Evolutionary conservation across 352 stramenopile genomes (phyloP), one percentile per base, ranked within the genome.

Genomic region (Pythium sukuiense): DNA sequence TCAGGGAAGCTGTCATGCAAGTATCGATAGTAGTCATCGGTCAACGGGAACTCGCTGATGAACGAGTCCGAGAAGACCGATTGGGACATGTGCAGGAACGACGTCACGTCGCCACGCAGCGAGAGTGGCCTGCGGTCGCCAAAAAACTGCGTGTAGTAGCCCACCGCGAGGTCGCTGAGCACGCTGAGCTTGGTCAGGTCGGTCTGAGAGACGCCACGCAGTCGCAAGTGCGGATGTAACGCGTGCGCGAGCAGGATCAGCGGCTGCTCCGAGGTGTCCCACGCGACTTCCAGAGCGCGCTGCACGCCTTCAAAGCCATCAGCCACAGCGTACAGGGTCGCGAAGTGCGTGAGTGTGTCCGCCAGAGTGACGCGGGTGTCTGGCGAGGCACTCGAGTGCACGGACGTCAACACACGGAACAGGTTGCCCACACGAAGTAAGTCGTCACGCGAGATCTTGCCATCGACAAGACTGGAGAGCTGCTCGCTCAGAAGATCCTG

Each of bases 1-100:
- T 85, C 77, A 12, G 77, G 65, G 45, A 79, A 86, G 32, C 86
- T 76, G 64, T 92, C 81, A 24, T 72, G 75, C 56, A 92, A 61
- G 53, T 90, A 90, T 16, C 77, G 70, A 20, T 83, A 88, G 56
- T 90, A 91, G 70, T 90, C 77, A 39, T 87, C 76, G 8, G 88
- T 56, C 12, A 78, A 69, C 14, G 72, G 69, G 58, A 92, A 92
- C 49, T 92, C 81, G 30, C 63, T 60, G 27, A 89, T 70, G 55
- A 89, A 81, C 20, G 72, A 63, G 7, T 71, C 72, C 2, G 69
- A 63, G 50, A 90, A 92, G 16, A 77, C 71, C 7, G 69, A 57
- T 54, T 88, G 76, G 12, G 80, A 89, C 35, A 60, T 69, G 56
- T 91, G 79, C n/a, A 90, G 50, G 52, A 83, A 93, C 39, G 85